A percentile compares a stretch with the other conserved stretches of the same genome.
Conservation (phyloP, 2,329 filamentous ascomycete genomes). For the Mariannaea elegans region DNA sequence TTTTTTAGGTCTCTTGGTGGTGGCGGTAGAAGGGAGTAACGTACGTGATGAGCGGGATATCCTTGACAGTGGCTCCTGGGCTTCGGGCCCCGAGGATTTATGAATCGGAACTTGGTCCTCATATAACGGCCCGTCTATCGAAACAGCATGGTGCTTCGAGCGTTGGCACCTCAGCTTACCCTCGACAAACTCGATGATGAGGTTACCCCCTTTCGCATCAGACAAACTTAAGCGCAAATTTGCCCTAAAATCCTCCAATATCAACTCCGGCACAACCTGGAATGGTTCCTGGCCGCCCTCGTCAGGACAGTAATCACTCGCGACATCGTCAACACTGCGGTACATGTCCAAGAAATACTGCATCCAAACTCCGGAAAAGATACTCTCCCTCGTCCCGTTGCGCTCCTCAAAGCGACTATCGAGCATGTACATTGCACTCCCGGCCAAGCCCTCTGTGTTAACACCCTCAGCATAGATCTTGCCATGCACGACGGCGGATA, state of each 20-base stretch:
- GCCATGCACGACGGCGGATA: slow-evolving; percentile 27
- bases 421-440: slow-evolving; percentile 32
- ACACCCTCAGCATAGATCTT: slow-evolving; percentile 23
- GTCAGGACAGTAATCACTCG: slow-evolving; percentile 4
- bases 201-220: slow-evolving; percentile 21
- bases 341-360: slow-evolving; percentile 33
- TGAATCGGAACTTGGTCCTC: slow-evolving; percentile 19
- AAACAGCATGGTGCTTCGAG: slow-evolving; percentile 21
- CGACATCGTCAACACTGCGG: slow-evolving; percentile 14
- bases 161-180: slow-evolving; percentile 26
- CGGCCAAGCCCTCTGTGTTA: slow-evolving; percentile 25
- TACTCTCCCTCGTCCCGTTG: not conserved
- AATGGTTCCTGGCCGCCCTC: slow-evolving; percentile 17
- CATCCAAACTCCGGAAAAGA: slow-evolving; percentile 27
- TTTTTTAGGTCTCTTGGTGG: not conserved
- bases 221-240: slow-evolving; percentile 21
- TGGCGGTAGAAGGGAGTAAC: not conserved
- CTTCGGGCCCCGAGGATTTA: slow-evolving; percentile 7
- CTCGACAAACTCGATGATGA: slow-evolving; percentile 27
- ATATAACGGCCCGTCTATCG: slow-evolving; percentile 28
- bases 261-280: slow-evolving; percentile 17
- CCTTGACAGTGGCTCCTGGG: slow-evolving; percentile 15
- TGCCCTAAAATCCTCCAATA: slow-evolving; percentile 4
- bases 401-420: slow-evolving; percentile 31
- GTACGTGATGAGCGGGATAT: slow-evolving; percentile 17